These are phyloP conservation scores for Paraglomus brasilianum DNA, from an alignment of 192 early-diverging fungal species.

Conservation along the genomic window DNA sequence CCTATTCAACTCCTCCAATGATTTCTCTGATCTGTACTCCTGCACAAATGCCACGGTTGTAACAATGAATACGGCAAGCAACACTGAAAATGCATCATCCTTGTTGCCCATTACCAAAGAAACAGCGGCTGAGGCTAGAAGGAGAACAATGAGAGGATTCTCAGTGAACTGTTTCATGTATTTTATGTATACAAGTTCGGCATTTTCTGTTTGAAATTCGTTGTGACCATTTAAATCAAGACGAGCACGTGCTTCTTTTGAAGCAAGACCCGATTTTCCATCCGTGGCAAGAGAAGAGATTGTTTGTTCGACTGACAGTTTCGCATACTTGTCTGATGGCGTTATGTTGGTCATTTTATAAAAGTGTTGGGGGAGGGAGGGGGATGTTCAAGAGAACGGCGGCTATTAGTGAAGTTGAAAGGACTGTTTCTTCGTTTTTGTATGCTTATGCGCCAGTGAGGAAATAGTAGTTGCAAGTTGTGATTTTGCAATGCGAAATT, in stretches of 20 bases:
- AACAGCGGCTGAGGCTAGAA: slow-evolving; percentile 70
- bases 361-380: no score
- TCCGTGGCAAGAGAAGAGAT: slow-evolving; percentile 45
- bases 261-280: slow-evolving; percentile 42
- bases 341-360: slow-evolving; percentile 17
- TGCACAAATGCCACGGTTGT: slow-evolving; percentile 80
- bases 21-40: slow-evolving; percentile 84
- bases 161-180: slow-evolving; percentile 81
- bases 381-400: no score
- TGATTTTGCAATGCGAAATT: no score
- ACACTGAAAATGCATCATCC: slow-evolving; percentile 83
- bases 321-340: slow-evolving; percentile 54
- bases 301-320: slow-evolving; percentile 48
- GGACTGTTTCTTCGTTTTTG: no score
- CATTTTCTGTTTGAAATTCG: slow-evolving; percentile 65
- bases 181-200: slow-evolving; percentile 66
- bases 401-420: no score
- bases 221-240: slow-evolving; percentile 58
- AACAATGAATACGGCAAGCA: slow-evolving; percentile 54
- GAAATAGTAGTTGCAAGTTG: no score
- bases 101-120: slow-evolving; percentile 73
- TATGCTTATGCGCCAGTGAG: no score
- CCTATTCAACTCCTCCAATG: slow-evolving; percentile 79
- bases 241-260: slow-evolving; percentile 42
- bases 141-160: slow-evolving; percentile 78